A percentile compares a stretch with the other conserved stretches of the same genome.
phyloP scores from a whole-genome alignment of 257 asterid genomes.

The Coffea eugenioides region DNA sequence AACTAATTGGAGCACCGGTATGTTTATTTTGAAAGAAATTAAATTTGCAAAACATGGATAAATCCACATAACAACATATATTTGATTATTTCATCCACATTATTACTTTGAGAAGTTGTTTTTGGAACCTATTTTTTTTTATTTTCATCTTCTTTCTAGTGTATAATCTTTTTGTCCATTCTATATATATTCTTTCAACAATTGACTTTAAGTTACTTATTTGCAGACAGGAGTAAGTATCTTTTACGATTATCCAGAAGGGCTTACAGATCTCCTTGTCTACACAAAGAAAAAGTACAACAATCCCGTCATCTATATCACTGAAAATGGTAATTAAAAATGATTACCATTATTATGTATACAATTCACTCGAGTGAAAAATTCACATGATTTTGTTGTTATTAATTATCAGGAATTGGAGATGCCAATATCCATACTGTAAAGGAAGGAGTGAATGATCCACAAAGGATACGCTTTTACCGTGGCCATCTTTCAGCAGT shows the following conservation, averaged over 20 bases:
- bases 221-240: conserved; percentile 16
- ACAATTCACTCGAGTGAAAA: too few species aligned
- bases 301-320: conserved; percentile 20
- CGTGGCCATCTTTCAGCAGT: conserved; percentile 36
- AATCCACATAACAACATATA: too few species aligned
- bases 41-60: too few species aligned
- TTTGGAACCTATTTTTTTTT: not conserved
- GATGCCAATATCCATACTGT: conserved; percentile 9
- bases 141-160: not conserved
- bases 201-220: too few species aligned
- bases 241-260: conserved; percentile 9
- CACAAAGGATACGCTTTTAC: conserved; percentile 18
- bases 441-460: conserved; percentile 11
- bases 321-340: conserved; percentile 17
- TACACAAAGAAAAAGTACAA: conserved; percentile 19
- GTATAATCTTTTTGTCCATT: too few species aligned
- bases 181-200: too few species aligned
- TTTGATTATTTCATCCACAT: not conserved
- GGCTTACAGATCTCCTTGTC: conserved; percentile 18
- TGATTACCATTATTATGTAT: not conserved
- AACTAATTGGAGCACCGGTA: conserved; percentile 4
- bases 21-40: not conserved
- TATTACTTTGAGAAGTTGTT: not conserved
- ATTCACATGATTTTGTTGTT: too few species aligned
- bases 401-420: conserved; percentile 8